Base-by-base conservation (phyloP, 257 asterid genomes). In the Haberlea rhodopensis region DNA sequence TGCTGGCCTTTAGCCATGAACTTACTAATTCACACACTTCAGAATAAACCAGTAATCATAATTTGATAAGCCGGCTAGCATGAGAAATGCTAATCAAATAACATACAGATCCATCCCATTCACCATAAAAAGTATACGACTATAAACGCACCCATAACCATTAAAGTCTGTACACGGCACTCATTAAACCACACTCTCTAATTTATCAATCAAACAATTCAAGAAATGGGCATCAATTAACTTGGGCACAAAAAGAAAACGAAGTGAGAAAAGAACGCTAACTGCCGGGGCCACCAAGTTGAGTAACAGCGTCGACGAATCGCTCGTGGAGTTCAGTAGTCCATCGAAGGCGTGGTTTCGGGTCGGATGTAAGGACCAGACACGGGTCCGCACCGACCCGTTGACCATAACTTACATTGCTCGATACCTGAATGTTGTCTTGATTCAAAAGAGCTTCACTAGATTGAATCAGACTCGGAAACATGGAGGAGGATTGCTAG, bases 311-410 rank as follows among this genome's bases (percentile, higher is more conserved):
- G 56, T 87, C 96, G 66, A 87, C 83, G 29, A 87, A 87, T 66
- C 96, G 84, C 48, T 85, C 96, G 58, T 87, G 96, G 62, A 87
- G 96, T 70, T 87, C 94, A 49, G 88, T 79, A 1, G 95, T 88
- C 95, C 95, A 87, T 22, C 94, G 81, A 18, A 87, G 94, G 53
- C 95, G 88, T 58, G 95, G 94, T 66, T 85, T 87, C n/a, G 87
- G 95, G 83, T 85, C 92, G 64, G 92, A 83, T 3, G 95, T 85
- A 28, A 87, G 78, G 27, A 85, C 90, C 78, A 85, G 68, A 51
- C 87, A 83, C 19, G 94, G 87, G 76, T 87, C 95, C 1, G 67
- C 85, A 5, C 72, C 80, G 63, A 21, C 37, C 56, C 82, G 81
- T 75, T 76, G 81, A 75, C 81, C 81, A 51, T 69, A 76, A 18